Base-by-base conservation (phyloP, 2,329 filamentous ascomycete genomes). In the Talaromyces albobiverticillius region DNA sequence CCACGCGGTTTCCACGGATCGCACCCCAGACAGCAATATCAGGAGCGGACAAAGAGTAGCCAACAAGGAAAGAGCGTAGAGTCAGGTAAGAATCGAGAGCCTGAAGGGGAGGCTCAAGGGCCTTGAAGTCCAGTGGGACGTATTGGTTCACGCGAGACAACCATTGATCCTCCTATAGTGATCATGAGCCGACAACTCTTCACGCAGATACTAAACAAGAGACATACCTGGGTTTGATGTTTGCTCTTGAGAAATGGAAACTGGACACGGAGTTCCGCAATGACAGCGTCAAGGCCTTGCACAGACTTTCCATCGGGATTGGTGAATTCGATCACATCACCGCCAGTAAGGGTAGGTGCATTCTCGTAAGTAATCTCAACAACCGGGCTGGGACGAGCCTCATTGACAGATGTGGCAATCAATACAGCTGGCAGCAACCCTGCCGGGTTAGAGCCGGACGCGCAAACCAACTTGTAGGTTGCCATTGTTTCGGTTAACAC, bases 81-180 rank as follows among this genome's bases (percentile, higher is more conserved):
- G 86, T 90, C 57, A 97, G 82, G 76, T 95, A 88, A 70, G 89
- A 89, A 72, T 96, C 90, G 58, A 96, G 84, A 62, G 88, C 85
- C 63, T 82, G 79, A 53, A 95, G 82, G 56, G 85, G 80, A 23
- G 84, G 82, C 67, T 94, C 89, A 60, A 92, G 85, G 55, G 86
- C 79, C 76, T 94, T 95, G 76, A 95, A 94, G 73, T 96, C 90
- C 51, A 82, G 74, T 36, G 79, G 71, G 57, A 78, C 76, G 53
- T 84, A 71, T 16, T 74, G 71, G 45, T 78, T 71, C 32, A 81
- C 71, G 55, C 82, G 79, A 36, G 74, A 71, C 57, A 84, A 69
- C 83, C 83, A 85, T 63, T 84, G 79, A 54, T 78, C 67, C 61
- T 76, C 71, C 71, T 70, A 50, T 16, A 42, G 18, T 36, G 11